phyloP scores from a whole-genome alignment of 768 basidiomycete species.

The Rhodotorula toruloides region DNA sequence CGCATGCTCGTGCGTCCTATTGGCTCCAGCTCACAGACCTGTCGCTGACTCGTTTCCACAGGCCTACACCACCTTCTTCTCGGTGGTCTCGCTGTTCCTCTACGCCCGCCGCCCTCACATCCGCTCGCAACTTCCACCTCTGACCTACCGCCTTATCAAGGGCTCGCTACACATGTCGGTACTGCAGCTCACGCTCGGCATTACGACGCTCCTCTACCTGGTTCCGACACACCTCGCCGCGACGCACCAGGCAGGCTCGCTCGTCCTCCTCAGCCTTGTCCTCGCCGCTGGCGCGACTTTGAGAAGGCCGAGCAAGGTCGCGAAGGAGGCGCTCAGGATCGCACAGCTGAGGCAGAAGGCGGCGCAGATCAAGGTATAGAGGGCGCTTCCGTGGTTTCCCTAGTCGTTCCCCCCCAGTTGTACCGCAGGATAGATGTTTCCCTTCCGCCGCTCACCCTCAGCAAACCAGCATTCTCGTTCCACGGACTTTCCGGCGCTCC shows the following conservation, averaged over 20 bases:
- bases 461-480: too few relatives aligned
- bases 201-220: constrained; percentile 79
- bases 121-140: constrained; percentile 27
- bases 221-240: constrained; percentile 90
- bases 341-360: constrained; percentile 7
- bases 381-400: too few relatives aligned
- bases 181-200: constrained; percentile 69
- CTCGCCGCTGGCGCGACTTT: constrained; percentile 52
- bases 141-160: constrained; percentile 58
- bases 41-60: constrained; percentile 43
- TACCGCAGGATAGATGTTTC: too few relatives aligned
- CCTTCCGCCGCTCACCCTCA: too few relatives aligned
- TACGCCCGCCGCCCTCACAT: constrained; percentile 50
- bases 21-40: not conserved
- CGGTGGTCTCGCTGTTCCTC: constrained; percentile 61
- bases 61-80: constrained; percentile 78
- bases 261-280: constrained; percentile 75
- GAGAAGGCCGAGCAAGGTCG: constrained; percentile 24
- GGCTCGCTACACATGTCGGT: constrained; percentile 47
- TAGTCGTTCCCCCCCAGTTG: too few relatives aligned
- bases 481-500: too few relatives aligned
- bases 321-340: not conserved
- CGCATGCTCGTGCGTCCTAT: constrained; percentile 62
- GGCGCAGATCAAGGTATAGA: constrained; percentile 16
- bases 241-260: constrained; percentile 90